Evolutionary conservation across 805 yeast species (phyloP).

Genomic region (Starmerella ratchasimensis): DNA sequence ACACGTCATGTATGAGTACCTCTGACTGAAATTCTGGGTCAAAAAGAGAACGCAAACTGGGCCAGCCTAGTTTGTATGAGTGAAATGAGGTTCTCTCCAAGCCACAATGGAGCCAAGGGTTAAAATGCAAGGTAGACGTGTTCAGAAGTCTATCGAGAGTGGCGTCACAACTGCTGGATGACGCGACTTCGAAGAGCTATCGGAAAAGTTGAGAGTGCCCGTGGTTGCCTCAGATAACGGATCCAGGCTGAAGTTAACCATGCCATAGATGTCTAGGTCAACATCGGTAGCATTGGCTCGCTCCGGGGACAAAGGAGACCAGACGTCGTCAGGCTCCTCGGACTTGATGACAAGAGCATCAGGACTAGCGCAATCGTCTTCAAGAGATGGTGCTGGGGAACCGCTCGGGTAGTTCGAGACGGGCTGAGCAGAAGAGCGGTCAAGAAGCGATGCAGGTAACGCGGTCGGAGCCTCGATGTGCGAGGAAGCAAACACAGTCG

Average conservation of each 20-base stretch:
- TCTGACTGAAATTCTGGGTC: background rate
- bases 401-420: conserved; percentile 14
- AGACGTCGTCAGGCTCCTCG: conserved; percentile 10
- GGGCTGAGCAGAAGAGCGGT: conserved; percentile 15
- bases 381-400: conserved; percentile 19
- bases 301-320: conserved; percentile 10
- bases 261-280: conserved; percentile 7
- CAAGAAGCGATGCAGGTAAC: background rate
- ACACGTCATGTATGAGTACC: background rate
- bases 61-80: no score
- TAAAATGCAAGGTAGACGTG: no score
- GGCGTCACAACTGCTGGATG: conserved; percentile 25
- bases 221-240: conserved; percentile 9
- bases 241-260: conserved; percentile 11
- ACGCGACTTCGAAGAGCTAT: conserved; percentile 24
- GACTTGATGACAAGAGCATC: conserved; percentile 13
- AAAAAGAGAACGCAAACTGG: no score
- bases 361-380: conserved; percentile 19
- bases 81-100: no score
- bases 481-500: background rate
- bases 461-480: background rate
- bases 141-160: background rate
- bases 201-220: conserved; percentile 11
- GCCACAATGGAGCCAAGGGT: no score
- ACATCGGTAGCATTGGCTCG: background rate